Evolutionary conservation across 371 early-diverging fungal species (phyloP).

Genomic region (Lichtheimia corymbifera): DNA sequence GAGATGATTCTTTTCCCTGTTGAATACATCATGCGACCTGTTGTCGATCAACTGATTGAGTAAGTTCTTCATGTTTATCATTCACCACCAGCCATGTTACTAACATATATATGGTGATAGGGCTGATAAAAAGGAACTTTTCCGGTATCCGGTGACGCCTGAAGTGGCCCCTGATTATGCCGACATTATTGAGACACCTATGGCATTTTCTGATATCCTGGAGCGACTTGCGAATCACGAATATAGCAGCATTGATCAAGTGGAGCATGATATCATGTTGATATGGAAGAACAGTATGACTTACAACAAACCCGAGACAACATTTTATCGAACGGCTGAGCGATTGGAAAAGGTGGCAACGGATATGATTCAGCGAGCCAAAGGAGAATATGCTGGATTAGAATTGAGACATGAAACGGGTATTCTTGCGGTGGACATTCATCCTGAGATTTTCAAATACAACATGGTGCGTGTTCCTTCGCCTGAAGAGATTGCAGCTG

Average conservation of each 20-base stretch:
- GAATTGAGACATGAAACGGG: constrained; percentile 43
- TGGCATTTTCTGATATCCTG: constrained; percentile 58
- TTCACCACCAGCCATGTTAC: neutral
- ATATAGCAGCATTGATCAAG: constrained; percentile 43
- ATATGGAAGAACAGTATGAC: constrained; percentile 77
- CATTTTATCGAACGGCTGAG: constrained; percentile 71
- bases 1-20: constrained; percentile 76
- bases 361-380: constrained; percentile 39
- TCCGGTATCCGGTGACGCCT: constrained; percentile 70
- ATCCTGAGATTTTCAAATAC: constrained; percentile 59
- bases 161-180: constrained; percentile 84
- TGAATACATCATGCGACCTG: constrained; percentile 59
- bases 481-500: constrained; percentile 25
- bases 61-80: constrained; percentile 24
- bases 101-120: constrained; percentile 8
- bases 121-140: constrained; percentile 51
- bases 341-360: constrained; percentile 40
- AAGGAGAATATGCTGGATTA: constrained; percentile 38
- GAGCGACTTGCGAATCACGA: constrained; percentile 39
- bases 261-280: constrained; percentile 61
- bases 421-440: constrained; percentile 45
- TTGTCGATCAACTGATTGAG: constrained; percentile 69
- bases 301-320: constrained; percentile 77
- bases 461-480: constrained; percentile 28
- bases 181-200: constrained; percentile 63